These are phyloP conservation scores for Entamoeba invadens DNA, from an alignment of 208 protist genomes.

Conservation along the genomic window DNA sequence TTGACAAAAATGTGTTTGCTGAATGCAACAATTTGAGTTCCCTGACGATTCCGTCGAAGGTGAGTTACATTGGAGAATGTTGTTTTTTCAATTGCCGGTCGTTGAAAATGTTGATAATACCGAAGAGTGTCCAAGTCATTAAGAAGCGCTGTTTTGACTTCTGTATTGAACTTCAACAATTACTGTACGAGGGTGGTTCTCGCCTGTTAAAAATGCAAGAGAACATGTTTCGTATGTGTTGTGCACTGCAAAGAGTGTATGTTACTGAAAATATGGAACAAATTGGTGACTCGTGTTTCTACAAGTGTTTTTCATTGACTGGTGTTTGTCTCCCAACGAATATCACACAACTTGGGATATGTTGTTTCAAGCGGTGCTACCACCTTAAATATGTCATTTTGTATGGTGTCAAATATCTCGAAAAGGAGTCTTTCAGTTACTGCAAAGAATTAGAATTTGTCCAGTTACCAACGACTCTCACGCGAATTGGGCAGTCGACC, in stretches of 20 bases:
- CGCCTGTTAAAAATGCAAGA: not conserved
- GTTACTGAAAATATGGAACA: not conserved
- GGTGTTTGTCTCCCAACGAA: not conserved
- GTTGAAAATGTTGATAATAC: not conserved
- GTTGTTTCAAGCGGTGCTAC: not conserved
- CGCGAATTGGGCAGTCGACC: not conserved
- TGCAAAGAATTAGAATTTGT: not conserved
- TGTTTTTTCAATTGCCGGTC: not conserved
- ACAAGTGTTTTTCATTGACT: not conserved
- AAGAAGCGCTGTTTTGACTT: not conserved
- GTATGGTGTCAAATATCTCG: not conserved
- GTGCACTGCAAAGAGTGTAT: not conserved
- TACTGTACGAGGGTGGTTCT: not conserved
- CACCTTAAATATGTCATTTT: not conserved
- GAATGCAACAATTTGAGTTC: not conserved
- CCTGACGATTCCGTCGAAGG: not conserved
- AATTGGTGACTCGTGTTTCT: not conserved
- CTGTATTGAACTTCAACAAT: not conserved
- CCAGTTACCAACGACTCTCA: not conserved
- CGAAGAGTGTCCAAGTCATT: not conserved
- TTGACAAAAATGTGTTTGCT: not conserved
- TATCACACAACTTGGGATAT: not conserved
- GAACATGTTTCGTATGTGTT: not conserved
- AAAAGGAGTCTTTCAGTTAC: not conserved
- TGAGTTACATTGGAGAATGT: not conserved